Evolutionary conservation across 164 flowering plant species (phyloP).

Genomic region (Kingdonia uniflora): DNA sequence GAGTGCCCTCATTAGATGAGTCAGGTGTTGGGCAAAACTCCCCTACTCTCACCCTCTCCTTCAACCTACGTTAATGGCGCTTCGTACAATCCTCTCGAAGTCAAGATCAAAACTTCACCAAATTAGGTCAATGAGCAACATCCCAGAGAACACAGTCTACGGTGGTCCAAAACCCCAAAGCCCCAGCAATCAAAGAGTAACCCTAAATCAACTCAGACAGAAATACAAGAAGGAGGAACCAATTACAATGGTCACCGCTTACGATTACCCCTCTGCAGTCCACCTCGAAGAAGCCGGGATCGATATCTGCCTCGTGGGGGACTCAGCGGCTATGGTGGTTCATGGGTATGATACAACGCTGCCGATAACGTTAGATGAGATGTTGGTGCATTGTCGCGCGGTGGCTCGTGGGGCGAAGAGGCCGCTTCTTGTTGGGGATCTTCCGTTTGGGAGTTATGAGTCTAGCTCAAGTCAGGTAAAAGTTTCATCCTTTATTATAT

Average conservation of each 20-base stretch:
- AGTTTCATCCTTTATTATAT: background rate
- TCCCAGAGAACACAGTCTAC: conserved; percentile 78
- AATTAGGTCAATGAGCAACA: conserved; percentile 51
- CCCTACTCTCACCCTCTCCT: no score
- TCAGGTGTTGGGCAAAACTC: no score
- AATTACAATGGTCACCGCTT: conserved; percentile 83
- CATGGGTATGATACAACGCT: conserved; percentile 95
- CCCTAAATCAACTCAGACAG: conserved; percentile 47
- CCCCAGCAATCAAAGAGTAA: conserved; percentile 51
- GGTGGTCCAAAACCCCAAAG: conserved; percentile 77
- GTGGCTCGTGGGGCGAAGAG: conserved; percentile 78
- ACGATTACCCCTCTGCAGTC: conserved; percentile 93
- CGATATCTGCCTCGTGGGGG: conserved; percentile 83
- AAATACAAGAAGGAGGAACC: conserved; percentile 55
- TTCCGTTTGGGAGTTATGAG: conserved; percentile 87
- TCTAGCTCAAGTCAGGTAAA: conserved; percentile 58
- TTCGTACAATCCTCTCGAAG: no score
- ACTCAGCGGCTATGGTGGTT: conserved; percentile 94
- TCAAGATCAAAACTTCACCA: no score
- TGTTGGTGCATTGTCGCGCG: conserved; percentile 96
- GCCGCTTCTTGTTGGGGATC: conserved; percentile 81
- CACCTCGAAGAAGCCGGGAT: conserved; percentile 81
- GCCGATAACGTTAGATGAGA: conserved; percentile 76
- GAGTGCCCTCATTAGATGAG: no score
- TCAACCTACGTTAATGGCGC: no score